Percentiles rank a stretch among this genome's conserved stretches.
Evolutionary conservation across 1,139 yeast species (phyloP).

Genomic region (Eremothecium cymbalariae): DNA sequence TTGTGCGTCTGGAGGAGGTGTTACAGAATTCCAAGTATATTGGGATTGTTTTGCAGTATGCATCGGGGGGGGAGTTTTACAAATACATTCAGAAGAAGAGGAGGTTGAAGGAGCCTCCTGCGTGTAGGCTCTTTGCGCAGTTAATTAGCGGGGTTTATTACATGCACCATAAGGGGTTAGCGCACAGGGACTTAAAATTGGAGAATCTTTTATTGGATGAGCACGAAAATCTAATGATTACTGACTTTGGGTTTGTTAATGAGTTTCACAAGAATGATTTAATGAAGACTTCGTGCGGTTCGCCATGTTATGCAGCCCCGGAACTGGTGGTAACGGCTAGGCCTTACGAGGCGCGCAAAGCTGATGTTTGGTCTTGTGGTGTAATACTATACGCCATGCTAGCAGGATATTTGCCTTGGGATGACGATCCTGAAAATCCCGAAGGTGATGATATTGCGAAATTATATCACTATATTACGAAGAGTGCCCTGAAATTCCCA

Average conservation of each 20-base stretch:
- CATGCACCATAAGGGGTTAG: conserved; percentile 58
- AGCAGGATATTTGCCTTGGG: conserved; percentile 95
- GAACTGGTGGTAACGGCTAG: conserved; percentile 82
- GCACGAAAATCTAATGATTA: conserved; percentile 61
- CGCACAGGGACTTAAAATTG: conserved; percentile 68
- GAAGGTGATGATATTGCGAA: conserved; percentile 92
- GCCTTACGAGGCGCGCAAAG: conserved; percentile 89
- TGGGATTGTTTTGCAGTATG: conserved; percentile 92
- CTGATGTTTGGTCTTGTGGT: conserved; percentile 96
- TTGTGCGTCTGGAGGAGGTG: conserved; percentile 84
- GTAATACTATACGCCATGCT: conserved; percentile 93
- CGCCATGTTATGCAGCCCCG: conserved; percentile 98
- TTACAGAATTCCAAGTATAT: conserved; percentile 90
- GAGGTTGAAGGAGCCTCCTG: conserved; percentile 74
- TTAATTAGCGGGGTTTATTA: conserved; percentile 89
- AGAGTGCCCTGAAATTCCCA: conserved; percentile 89
- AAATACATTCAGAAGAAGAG: conserved; percentile 85
- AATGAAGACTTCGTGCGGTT: conserved; percentile 95
- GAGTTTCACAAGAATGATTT: conserved; percentile 67
- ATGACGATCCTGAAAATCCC: conserved; percentile 94
- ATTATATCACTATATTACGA: conserved; percentile 83
- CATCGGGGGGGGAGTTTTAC: conserved; percentile 94
- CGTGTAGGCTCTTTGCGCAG: conserved; percentile 86
- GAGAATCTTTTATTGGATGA: conserved; percentile 63
- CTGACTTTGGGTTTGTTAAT: conserved; percentile 87